phyloP scores from a whole-genome alignment of 2,329 filamentous ascomycete genomes.

The Colletotrichum filicis region DNA sequence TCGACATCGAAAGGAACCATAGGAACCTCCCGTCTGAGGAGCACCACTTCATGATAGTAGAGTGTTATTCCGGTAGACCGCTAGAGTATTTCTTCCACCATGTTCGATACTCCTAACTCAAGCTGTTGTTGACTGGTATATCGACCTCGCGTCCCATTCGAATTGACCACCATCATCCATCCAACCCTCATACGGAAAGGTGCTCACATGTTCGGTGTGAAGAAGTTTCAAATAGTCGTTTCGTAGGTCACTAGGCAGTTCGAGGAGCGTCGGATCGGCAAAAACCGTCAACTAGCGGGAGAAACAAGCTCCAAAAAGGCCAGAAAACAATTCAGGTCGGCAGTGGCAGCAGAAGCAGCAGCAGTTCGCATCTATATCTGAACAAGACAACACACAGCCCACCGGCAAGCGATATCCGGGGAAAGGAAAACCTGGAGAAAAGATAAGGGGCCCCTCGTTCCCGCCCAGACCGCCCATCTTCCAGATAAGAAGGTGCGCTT shows the following conservation, averaged over 20 bases:
- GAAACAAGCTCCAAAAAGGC: too few relatives aligned
- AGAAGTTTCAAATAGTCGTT: neutral
- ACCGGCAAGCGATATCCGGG: neutral
- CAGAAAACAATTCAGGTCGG: neutral
- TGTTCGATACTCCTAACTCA: neutral
- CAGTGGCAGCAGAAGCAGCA: neutral
- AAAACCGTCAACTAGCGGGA: neutral
- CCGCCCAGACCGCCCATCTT: constrained; percentile 1
- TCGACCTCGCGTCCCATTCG: neutral
- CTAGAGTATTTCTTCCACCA: neutral
- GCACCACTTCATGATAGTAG: neutral
- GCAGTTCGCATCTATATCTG: constrained; percentile 6
- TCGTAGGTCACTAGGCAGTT: neutral
- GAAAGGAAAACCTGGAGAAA: constrained; percentile 16
- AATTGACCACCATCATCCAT: neutral
- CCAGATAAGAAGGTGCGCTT: constrained; percentile 17
- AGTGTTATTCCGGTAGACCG: neutral
- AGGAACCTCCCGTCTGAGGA: neutral
- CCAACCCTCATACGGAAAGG: neutral
- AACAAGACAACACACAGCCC: neutral
- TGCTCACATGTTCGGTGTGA: neutral
- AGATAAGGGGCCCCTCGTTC: constrained; percentile 4
- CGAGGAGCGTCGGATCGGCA: neutral
- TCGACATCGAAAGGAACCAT: neutral
- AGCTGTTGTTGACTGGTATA: neutral